phyloP scores from a whole-genome alignment of 148 eudicot genomes.

The Gaultheria prostrata region DNA sequence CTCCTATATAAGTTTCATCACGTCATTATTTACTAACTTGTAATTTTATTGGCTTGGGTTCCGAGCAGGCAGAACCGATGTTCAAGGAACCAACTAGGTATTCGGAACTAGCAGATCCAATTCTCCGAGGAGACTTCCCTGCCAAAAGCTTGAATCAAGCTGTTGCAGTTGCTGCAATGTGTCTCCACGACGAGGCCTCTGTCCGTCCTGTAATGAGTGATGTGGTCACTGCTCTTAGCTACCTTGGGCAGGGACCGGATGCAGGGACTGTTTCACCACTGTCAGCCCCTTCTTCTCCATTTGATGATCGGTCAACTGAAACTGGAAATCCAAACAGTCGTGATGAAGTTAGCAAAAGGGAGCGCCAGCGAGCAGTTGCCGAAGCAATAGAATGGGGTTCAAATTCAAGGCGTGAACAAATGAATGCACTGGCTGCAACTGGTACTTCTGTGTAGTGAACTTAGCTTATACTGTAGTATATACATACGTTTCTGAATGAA shows the following conservation, averaged over 20 bases:
- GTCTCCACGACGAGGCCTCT: conserved; percentile 71
- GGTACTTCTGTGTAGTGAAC: background rate
- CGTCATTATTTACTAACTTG: background rate
- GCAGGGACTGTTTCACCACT: conserved; percentile 22
- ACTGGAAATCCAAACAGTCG: background rate
- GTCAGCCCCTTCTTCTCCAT: conserved; percentile 28
- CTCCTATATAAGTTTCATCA: background rate
- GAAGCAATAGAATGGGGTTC: conserved; percentile 86
- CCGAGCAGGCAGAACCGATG: conserved; percentile 64
- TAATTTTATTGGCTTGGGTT: background rate
- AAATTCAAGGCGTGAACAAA: conserved; percentile 27
- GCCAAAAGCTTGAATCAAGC: conserved; percentile 62
- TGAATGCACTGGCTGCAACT: conserved; percentile 19
- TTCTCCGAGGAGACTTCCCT: conserved; percentile 44
- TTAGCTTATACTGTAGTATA: too few relatives aligned
- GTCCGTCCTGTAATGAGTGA: conserved; percentile 70
- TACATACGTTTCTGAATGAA: background rate
- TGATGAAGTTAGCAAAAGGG: conserved; percentile 25
- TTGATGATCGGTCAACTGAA: conserved; percentile 8
- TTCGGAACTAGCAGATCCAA: conserved; percentile 61
- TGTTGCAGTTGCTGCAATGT: conserved; percentile 81
- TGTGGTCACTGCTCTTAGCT: conserved; percentile 71
- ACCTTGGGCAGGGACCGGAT: conserved; percentile 31
- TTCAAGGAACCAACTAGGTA: conserved; percentile 56
- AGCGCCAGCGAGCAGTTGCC: conserved; percentile 61